Base-by-base conservation (phyloP, 495 filamentous ascomycete species). In the Neurospora sp. region DNA sequence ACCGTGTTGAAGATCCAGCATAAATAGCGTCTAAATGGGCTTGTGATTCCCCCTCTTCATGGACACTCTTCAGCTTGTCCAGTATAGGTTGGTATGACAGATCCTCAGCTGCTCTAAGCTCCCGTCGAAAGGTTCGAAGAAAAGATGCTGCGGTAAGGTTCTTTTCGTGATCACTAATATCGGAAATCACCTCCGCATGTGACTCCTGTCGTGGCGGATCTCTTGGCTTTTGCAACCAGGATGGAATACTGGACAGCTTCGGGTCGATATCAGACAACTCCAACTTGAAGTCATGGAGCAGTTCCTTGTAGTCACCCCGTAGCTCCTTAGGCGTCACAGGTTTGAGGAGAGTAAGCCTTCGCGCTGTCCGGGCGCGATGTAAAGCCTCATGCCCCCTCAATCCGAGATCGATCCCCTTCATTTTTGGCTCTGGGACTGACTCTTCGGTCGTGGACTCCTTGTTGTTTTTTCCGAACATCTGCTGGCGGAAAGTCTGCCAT, bases 401-500 rank as follows among this genome's bases (percentile, higher is more conserved):
- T 34, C 85, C 83, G 5, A 88, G 81, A 43, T 85, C 83, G 72
- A 85, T 82, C 28, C 81, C 81, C 45, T 74, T 84, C n/a, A 78
- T 77, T 24, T 76, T 81, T 2, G 71, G 71, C 39, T 76, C 73
- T 38, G 78, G 78, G 4, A 70, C 28, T 34, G 78, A 62, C 37
- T 75, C 73, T 15, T 74, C 71, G 19, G 37, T 36, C 13, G 75
- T 17, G 69, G 77, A 43, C 6, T 69, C 75, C 10, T 72, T 71
- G 21, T 79, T 83, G 36, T 76, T 37, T 71, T 79, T 77, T 10
- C 82, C 80, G 74, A 86, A 84, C 74, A 86, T 86, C 42, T 70
- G 82, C 77, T 77, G 85, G 36, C 88, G 87, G 75, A 92, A 93
- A n/a, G 85, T 85, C 76, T 90, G 86, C 94, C 93, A 96, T 79